These are phyloP conservation scores for Hypoxylon sp. DNA, from an alignment of 2,329 filamentous ascomycete genomes.

Conservation along the genomic window DNA sequence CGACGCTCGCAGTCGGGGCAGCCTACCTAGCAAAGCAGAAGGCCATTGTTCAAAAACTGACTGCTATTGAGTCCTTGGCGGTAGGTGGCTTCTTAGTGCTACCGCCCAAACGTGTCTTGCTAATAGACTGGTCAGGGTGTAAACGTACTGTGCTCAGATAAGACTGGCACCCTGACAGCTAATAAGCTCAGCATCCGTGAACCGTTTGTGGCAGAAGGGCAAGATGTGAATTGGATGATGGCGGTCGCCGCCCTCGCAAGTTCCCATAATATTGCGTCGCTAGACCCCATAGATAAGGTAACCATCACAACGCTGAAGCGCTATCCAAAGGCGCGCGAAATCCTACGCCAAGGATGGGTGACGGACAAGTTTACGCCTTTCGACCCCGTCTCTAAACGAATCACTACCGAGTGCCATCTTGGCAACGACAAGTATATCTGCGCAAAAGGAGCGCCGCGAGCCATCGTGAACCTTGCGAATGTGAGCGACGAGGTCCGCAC, in stretches of 20 bases:
- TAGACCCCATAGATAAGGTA: constrained; percentile 85
- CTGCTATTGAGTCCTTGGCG: constrained; percentile 81
- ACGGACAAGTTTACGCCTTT: constrained; percentile 84
- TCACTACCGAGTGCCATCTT: constrained; percentile 77
- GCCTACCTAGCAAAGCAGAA: constrained; percentile 84
- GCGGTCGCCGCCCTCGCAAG: constrained; percentile 82
- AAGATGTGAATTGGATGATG: constrained; percentile 89
- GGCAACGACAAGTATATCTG: constrained; percentile 79
- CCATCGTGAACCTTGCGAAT: constrained; percentile 77
- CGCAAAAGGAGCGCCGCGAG: constrained; percentile 84
- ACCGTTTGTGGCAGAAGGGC: constrained; percentile 81
- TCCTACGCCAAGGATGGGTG: constrained; percentile 80
- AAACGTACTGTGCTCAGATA: constrained; percentile 85
- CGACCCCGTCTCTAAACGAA: constrained; percentile 85
- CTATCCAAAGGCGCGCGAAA: constrained; percentile 83
- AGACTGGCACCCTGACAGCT: constrained; percentile 83
- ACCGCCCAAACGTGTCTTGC: neutral
- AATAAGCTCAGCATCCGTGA: constrained; percentile 84
- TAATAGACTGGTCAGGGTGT: constrained; percentile 65
- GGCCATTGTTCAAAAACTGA: constrained; percentile 85
- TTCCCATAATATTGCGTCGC: constrained; percentile 83
- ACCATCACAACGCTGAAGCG: constrained; percentile 82
- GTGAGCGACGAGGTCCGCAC: constrained; percentile 75
- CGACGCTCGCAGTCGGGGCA: constrained; percentile 81
- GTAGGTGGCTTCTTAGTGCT: constrained; percentile 42